These are phyloP conservation scores for Malassezia psittaci DNA, from an alignment of 1,284 basidiomycete genomes.

Conservation along the genomic window DNA sequence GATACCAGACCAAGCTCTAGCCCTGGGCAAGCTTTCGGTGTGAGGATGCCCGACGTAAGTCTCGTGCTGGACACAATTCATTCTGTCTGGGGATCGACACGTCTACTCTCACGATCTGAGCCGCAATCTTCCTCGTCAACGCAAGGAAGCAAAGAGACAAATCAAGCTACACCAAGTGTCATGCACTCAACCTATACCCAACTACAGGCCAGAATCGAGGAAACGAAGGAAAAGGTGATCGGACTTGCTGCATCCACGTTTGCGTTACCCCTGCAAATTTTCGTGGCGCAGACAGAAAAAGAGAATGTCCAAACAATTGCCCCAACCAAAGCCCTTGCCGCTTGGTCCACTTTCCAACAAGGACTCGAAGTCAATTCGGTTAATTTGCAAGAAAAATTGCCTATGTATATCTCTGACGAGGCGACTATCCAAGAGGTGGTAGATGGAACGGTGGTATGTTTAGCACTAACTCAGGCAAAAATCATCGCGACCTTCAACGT, in stretches of 20 bases:
- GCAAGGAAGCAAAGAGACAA: background rate
- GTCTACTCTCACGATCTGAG: background rate
- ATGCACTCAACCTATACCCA: background rate
- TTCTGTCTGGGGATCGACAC: background rate
- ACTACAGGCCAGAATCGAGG: background rate
- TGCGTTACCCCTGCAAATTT: slow-evolving; percentile 11
- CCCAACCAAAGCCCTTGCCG: slow-evolving; percentile 1
- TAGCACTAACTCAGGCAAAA: background rate
- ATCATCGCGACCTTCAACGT: background rate
- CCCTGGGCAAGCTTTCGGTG: background rate
- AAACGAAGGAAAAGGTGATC: background rate
- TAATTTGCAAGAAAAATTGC: background rate
- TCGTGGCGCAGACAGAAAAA: background rate
- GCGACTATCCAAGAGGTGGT: background rate
- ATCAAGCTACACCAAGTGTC: background rate
- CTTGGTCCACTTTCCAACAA: slow-evolving; percentile 11
- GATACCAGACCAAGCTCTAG: too few relatives aligned
- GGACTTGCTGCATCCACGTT: background rate
- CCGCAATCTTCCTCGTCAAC: background rate
- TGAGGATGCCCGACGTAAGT: background rate
- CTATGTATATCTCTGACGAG: slow-evolving; percentile 3
- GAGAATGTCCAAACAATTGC: background rate
- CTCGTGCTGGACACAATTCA: background rate
- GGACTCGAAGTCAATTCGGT: slow-evolving; percentile 14
- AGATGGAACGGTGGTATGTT: background rate